A percentile compares a stretch with the other conserved stretches of the same genome.
Conservation (phyloP, 2,329 filamentous ascomycete genomes). For the Fusarium vanettenii region DNA sequence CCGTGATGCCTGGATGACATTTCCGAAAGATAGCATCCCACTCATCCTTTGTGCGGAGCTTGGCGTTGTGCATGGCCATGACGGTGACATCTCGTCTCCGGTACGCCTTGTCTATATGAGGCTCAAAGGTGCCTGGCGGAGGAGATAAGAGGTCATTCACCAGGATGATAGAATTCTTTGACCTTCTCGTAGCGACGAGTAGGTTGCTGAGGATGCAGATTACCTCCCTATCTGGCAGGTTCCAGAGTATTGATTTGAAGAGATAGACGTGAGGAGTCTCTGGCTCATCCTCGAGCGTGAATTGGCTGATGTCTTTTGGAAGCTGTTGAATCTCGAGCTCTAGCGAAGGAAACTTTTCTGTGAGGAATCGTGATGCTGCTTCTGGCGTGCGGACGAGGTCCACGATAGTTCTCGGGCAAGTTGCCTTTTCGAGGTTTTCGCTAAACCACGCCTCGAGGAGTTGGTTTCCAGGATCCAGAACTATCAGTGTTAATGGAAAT, state of each 20-base stretch:
- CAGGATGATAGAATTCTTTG: conserved; percentile 4
- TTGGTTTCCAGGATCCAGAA: conserved; percentile 23
- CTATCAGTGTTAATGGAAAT: neutral
- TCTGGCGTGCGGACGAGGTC: conserved; percentile 18
- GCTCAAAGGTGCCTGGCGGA: conserved; percentile 9
- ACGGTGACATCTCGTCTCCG: conserved; percentile 35
- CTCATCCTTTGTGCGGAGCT: conserved; percentile 23
- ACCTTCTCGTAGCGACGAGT: conserved; percentile 39
- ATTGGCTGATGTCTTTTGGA: neutral
- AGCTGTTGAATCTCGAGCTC: conserved; percentile 2
- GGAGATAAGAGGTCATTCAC: conserved; percentile 36
- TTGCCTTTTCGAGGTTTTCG: neutral
- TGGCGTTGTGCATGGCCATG: conserved; percentile 40
- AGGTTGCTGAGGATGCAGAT: conserved; percentile 44
- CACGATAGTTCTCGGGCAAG: neutral
- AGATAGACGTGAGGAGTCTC: conserved; percentile 11
- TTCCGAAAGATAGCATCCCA: conserved; percentile 18
- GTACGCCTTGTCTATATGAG: conserved; percentile 30
- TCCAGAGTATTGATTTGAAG: conserved; percentile 32
- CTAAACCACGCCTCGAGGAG: conserved; percentile 19
- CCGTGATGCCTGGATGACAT: neutral
- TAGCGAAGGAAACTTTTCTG: conserved; percentile 1
- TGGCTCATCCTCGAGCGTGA: neutral
- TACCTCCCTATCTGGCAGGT: conserved; percentile 23
- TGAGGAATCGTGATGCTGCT: conserved; percentile 7